These are phyloP conservation scores for Sporothrix globosa DNA, from an alignment of 2,329 filamentous ascomycete genomes.

Conservation along the genomic window DNA sequence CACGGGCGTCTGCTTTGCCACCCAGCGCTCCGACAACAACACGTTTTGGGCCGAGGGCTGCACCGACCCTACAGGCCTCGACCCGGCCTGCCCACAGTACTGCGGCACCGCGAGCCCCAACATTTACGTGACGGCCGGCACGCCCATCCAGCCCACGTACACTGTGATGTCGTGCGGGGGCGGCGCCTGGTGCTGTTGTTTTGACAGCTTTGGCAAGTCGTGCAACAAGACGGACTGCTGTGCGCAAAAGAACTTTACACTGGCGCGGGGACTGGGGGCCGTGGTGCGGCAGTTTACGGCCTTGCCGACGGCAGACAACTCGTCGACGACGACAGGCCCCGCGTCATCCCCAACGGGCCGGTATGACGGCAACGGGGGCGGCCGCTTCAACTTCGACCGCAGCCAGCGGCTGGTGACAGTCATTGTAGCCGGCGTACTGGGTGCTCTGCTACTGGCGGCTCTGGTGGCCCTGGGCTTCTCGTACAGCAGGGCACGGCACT, in stretches of 20 bases:
- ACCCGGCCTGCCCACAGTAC: slow-evolving; percentile 36
- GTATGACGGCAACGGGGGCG: background rate
- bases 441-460: slow-evolving; percentile 33
- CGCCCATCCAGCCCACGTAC: slow-evolving; percentile 35
- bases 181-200: slow-evolving; percentile 37
- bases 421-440: slow-evolving; percentile 33
- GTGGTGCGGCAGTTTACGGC: slow-evolving; percentile 35
- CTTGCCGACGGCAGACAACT: background rate
- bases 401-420: slow-evolving; percentile 29
- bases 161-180: slow-evolving; percentile 35
- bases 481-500: slow-evolving; percentile 32
- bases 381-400: background rate
- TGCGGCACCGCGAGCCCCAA: slow-evolving; percentile 35
- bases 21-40: slow-evolving; percentile 36
- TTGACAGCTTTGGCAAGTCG: slow-evolving; percentile 35
- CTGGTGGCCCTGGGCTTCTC: slow-evolving; percentile 35
- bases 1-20: slow-evolving; percentile 36
- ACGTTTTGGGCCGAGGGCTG: slow-evolving; percentile 38
- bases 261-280: slow-evolving; percentile 34
- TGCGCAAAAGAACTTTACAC: slow-evolving; percentile 34
- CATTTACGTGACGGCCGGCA: slow-evolving; percentile 27
- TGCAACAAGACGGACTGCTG: slow-evolving; percentile 37
- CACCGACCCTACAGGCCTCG: slow-evolving; percentile 36
- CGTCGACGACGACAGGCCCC: background rate
- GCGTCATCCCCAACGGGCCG: too few relatives aligned